Percentiles rank a stretch among this genome's conserved stretches.
Evolutionary conservation across 192 early-diverging fungal genomes (phyloP).

Genomic region (Coemansia furcata): DNA sequence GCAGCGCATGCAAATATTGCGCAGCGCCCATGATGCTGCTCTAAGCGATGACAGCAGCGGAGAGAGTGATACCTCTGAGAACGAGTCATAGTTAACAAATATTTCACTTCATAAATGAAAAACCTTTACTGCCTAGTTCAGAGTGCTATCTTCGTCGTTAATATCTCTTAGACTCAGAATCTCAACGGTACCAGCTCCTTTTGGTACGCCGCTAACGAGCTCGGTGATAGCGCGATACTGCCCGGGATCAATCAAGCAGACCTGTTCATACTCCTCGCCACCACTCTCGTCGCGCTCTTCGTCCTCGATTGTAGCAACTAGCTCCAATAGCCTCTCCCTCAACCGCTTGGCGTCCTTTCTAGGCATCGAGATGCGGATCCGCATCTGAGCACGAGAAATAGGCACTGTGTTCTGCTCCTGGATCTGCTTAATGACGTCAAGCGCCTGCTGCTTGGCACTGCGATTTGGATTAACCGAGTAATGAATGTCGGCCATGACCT

Average conservation of each 20-base stretch:
- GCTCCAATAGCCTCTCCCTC: slow-evolving; percentile 64
- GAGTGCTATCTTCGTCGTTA: slow-evolving; percentile 64
- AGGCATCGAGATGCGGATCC: slow-evolving; percentile 74
- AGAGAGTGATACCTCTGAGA: not conserved
- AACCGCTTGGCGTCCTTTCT: slow-evolving; percentile 88
- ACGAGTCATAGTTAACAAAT: not conserved
- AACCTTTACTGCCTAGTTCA: slow-evolving; percentile 13
- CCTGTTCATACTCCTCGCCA: slow-evolving; percentile 39
- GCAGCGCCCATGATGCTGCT: slow-evolving; percentile 27
- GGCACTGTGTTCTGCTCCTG: slow-evolving; percentile 88
- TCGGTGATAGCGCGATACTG: slow-evolving; percentile 84
- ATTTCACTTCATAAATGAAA: not conserved
- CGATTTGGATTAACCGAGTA: slow-evolving; percentile 85
- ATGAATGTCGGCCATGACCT: slow-evolving; percentile 93
- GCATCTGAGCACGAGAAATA: slow-evolving; percentile 93
- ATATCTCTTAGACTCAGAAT: slow-evolving; percentile 77
- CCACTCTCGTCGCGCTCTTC: slow-evolving; percentile 58
- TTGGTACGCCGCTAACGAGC: slow-evolving; percentile 77
- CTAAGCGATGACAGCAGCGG: slow-evolving; percentile 14
- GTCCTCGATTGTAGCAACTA: slow-evolving; percentile 74
- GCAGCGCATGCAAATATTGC: slow-evolving; percentile 27
- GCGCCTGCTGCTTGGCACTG: slow-evolving; percentile 80
- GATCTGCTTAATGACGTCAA: slow-evolving; percentile 92
- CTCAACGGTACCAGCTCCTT: slow-evolving; percentile 86
- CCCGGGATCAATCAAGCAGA: slow-evolving; percentile 85